Evolutionary conservation across 169 alveolate genomes (phyloP).

Genomic region (Plasmodium vinckei): DNA sequence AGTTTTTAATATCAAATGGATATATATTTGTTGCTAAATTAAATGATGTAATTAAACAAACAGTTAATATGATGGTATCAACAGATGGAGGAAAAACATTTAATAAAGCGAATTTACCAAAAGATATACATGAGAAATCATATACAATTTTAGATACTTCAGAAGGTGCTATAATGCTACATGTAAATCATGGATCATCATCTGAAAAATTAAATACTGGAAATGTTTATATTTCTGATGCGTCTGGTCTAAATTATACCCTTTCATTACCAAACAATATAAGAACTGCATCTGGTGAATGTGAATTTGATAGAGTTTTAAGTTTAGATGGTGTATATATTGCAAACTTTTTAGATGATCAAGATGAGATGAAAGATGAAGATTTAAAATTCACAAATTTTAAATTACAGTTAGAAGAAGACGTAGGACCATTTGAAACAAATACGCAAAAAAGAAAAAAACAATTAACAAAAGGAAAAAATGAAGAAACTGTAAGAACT

Average conservation of each 20-base stretch:
- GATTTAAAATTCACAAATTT: conserved; percentile 49
- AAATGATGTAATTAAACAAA: conserved; percentile 88
- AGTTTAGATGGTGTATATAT: conserved; percentile 97
- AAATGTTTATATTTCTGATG: conserved; percentile 95
- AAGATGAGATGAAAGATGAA: conserved; percentile 74
- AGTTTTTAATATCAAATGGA: conserved; percentile 93
- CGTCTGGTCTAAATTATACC: conserved; percentile 94
- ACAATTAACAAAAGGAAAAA: conserved; percentile 78
- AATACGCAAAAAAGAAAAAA: conserved; percentile 81
- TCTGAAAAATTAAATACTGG: conserved; percentile 91
- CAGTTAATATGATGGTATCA: conserved; percentile 94
- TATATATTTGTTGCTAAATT: conserved; percentile 95
- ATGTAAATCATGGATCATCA: conserved; percentile 95
- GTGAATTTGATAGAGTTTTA: conserved; percentile 96
- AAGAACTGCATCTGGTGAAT: conserved; percentile 92
- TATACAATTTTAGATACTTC: conserved; percentile 97
- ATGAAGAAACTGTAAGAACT: conserved; percentile 89
- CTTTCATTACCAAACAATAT: conserved; percentile 93
- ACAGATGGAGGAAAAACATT: conserved; percentile 90
- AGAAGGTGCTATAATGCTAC: conserved; percentile 96
- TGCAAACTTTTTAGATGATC: conserved; percentile 94
- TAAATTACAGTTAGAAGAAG: conserved; percentile 76
- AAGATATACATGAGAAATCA: conserved; percentile 93
- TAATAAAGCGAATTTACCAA: conserved; percentile 92
- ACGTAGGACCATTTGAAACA: conserved; percentile 77